Evolutionary conservation across 805 yeast genomes (phyloP), one percentile per base, ranked within the genome.

Genomic region (Ogataea trehaloabstinens): DNA sequence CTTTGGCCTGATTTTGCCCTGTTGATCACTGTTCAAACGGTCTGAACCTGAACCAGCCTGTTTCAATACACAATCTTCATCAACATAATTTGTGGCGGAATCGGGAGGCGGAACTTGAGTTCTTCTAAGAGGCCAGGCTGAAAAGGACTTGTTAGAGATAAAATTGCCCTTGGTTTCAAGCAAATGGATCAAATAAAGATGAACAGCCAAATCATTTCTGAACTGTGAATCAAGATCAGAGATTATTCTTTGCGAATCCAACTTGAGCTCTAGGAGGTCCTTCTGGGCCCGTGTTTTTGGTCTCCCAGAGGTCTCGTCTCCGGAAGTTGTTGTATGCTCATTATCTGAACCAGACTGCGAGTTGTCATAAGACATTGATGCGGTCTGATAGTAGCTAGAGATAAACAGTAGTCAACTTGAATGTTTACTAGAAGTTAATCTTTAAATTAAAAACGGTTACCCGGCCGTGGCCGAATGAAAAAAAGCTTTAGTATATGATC

Each of bases 141-240:
- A 53, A 81, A 85, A 82, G 37, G 53, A 38, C 32, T 48, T 31
- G 37, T 45, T 35, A 31, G 73, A 73, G 61, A 66, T 66, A 43
- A 38, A 37, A 58, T 65, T 58, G 40, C 60, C 61, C 35, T 61
- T 61, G 31, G 51, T 59, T 40, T 62, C 73, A 37, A 70, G 56
- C 20, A 85, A 61, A 41, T 67, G 66, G 0, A 80, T 55, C 18
- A 84, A 73, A 55, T 82, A 85, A 3, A 86, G 58, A 59, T 85
- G 95, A 2, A 77, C 52, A 0, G 83, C 72, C 21, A 85, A 60
- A 57, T 85, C 89, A 10, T 59, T 58, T 22, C 79, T 58, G 42
- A 70, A 75, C 2, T 70, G 69, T 11, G 64, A 64, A 46, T 82
- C 86, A 18, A 80, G 48, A 5, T 58, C 46, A n/a, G 58, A 44